Evolutionary conservation across 768 basidiomycete species (phyloP).

Genomic region (Serendipita vermifera): DNA sequence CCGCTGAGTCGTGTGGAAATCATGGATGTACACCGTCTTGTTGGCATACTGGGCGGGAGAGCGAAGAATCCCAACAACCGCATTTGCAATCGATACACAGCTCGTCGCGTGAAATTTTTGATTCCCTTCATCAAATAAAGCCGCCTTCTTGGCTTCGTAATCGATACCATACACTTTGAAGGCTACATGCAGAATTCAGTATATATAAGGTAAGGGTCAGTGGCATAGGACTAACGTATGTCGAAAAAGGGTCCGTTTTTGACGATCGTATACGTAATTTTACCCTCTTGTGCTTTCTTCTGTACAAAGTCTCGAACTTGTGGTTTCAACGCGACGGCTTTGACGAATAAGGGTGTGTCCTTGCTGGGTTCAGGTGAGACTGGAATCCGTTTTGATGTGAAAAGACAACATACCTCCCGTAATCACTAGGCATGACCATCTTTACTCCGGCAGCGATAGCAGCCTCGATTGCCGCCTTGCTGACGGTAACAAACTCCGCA

Average conservation of each 20-base stretch:
- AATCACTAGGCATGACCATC: not conserved
- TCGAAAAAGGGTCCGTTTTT: not conserved
- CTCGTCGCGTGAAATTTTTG: conserved; percentile 1
- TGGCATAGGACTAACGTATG: not conserved
- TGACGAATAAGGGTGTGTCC: not conserved
- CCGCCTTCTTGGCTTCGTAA: not conserved
- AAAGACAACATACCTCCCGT: not conserved
- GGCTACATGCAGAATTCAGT: not conserved
- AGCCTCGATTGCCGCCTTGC: not conserved
- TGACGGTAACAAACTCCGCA: not conserved
- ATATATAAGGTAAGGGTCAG: not conserved
- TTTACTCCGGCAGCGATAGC: conserved; percentile 1
- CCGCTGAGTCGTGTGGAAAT: not conserved
- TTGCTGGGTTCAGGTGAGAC: not conserved
- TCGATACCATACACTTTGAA: not conserved
- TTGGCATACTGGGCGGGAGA: not conserved
- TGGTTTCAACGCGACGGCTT: not conserved
- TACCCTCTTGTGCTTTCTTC: not conserved
- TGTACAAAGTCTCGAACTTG: not conserved
- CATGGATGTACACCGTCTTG: not conserved
- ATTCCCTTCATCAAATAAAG: not conserved
- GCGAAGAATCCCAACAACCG: not conserved
- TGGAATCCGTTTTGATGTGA: no score
- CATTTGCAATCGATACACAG: not conserved
- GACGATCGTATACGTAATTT: not conserved